Evolutionary conservation across 2,329 filamentous ascomycete genomes (phyloP).

Genomic region (Arthrobotrys pseudoclavata): DNA sequence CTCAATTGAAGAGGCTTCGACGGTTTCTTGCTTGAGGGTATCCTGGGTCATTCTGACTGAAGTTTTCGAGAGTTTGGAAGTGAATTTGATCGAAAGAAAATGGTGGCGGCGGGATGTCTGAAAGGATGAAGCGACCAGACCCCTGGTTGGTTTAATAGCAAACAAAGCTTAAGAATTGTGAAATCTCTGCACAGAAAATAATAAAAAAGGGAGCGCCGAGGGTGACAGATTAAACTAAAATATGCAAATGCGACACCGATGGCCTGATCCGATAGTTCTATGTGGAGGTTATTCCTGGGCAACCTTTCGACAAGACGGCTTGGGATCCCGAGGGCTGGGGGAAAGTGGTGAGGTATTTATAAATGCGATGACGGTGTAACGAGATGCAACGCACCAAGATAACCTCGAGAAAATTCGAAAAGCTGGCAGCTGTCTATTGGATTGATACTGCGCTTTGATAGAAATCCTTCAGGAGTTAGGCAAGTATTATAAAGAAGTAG

Average conservation of each 20-base stretch:
- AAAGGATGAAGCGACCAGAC: slow-evolving; percentile 11
- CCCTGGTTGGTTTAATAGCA: slow-evolving; percentile 17
- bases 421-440: slow-evolving; percentile 10
- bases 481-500: too few species aligned
- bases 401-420: background rate
- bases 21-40: slow-evolving; percentile 8
- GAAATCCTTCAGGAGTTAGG: too few species aligned
- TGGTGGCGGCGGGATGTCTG: slow-evolving; percentile 11
- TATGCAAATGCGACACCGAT: slow-evolving; percentile 2
- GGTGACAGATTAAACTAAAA: slow-evolving; percentile 15
- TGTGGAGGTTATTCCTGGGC: background rate
- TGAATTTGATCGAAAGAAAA: background rate
- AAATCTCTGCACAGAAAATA: slow-evolving; percentile 25
- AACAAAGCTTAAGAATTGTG: slow-evolving; percentile 18
- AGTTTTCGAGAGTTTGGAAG: slow-evolving; percentile 6
- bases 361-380: slow-evolving; percentile 14
- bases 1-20: slow-evolving; percentile 4
- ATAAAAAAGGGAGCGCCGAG: background rate
- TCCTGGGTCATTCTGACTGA: slow-evolving; percentile 46
- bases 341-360: slow-evolving; percentile 23
- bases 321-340: slow-evolving; percentile 20
- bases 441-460: background rate
- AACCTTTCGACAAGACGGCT: slow-evolving; percentile 19
- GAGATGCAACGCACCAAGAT: slow-evolving; percentile 13
- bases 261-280: slow-evolving; percentile 9